Evolutionary conservation across 768 basidiomycete species (phyloP), one percentile per base, ranked within the genome.

Genomic region (Udeniomyces megalosporus): DNA sequence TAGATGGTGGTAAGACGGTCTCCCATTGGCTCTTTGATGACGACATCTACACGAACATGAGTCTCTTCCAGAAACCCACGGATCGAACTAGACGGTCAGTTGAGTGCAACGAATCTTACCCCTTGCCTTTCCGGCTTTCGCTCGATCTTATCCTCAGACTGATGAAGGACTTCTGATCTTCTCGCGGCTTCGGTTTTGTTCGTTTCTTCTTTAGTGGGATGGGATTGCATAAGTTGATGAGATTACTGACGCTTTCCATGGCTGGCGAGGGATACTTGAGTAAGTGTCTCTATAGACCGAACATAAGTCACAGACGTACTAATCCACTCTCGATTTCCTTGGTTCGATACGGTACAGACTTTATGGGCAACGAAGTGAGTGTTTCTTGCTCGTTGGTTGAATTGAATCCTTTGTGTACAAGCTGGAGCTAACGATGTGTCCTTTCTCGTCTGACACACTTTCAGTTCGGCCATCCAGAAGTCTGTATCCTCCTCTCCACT

Each of bases 291-390:
- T 42, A 42, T 42, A 8, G 38, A 42, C 38, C 38, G n/a, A n/a
- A n/a, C n/a, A n/a, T n/a, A n/a, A n/a, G n/a, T n/a, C n/a, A n/a
- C n/a, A n/a, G n/a, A n/a, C n/a, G n/a, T n/a, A n/a, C n/a, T n/a
- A n/a, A n/a, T n/a, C n/a, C n/a, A n/a, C n/a, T n/a, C n/a, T n/a
- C n/a, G n/a, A n/a, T n/a, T n/a, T n/a, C n/a, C n/a, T n/a, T n/a
- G n/a, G n/a, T n/a, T n/a, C n/a, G n/a, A n/a, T n/a, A n/a, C n/a
- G n/a, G n/a, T n/a, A n/a, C 61, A 66, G 65, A 58, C 29, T 67
- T 67, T 35, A 67, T 67, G 66, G 66, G 66, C 29, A 67, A 67
- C 60, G 66, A 67, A 47, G 64, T 61, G n/a, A 44, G 51, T 29
- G 15, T 22, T 26, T 52, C 38, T 42, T 42, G 11, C 32, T 55